Evolutionary conservation across 148 eudicot genomes (phyloP).

Genomic region (Vaccinium darrowii): DNA sequence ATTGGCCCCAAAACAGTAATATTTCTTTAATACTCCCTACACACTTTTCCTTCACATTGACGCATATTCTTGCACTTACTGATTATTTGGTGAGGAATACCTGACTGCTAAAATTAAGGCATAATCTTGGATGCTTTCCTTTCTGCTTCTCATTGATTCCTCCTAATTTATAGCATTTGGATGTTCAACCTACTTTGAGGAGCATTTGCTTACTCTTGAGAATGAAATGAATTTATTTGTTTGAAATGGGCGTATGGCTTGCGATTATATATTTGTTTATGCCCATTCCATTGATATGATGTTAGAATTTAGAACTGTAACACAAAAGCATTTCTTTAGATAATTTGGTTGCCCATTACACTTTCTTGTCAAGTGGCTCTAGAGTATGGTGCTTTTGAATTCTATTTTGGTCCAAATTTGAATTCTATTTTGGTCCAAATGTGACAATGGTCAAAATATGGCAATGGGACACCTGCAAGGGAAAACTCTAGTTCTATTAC

Average conservation of each 20-base stretch:
- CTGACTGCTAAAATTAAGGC: background rate
- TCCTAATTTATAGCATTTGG: background rate
- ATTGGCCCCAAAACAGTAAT: slow-evolving; percentile 90
- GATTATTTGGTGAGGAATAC: background rate
- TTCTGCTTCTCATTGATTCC: background rate
- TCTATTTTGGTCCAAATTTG: background rate
- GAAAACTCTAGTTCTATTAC: background rate
- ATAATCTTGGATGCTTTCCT: background rate
- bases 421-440: background rate
- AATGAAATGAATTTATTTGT: background rate
- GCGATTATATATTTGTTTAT: background rate
- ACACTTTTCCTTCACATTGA: background rate
- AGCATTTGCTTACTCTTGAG: background rate
- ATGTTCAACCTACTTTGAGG: background rate
- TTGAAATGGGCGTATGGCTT: background rate
- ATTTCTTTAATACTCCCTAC: background rate
- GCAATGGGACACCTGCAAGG: background rate
- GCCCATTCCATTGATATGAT: background rate
- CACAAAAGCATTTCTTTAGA: background rate
- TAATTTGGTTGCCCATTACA: background rate
- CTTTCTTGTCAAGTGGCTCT: background rate
- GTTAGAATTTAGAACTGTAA: background rate
- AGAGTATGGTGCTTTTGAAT: background rate
- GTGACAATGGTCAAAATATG: background rate
- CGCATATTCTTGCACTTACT: background rate